These are phyloP conservation scores for Venturiaceae sp. DNA, from an alignment of 2,329 filamentous ascomycete genomes.

Conservation along the genomic window DNA sequence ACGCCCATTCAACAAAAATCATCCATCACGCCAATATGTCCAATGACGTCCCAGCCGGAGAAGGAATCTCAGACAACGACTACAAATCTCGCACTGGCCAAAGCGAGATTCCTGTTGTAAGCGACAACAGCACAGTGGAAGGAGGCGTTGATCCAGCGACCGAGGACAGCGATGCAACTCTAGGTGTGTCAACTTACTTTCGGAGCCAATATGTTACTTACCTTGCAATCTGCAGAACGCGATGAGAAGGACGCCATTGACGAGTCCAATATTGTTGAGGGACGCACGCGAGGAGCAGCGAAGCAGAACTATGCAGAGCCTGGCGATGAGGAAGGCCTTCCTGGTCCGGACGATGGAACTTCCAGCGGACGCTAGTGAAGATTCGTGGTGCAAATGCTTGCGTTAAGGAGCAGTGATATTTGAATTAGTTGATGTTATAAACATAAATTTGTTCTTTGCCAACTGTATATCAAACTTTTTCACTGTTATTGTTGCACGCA, in stretches of 20 bases:
- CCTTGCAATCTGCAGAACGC: conserved; percentile 14
- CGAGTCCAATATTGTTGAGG: conserved; percentile 25
- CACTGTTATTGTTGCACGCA: too few species aligned
- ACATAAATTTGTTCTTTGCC: too few species aligned
- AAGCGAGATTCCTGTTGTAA: conserved; percentile 4
- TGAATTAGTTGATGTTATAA: too few species aligned
- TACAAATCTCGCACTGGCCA: conserved; percentile 7
- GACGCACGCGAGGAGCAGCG: conserved; percentile 23
- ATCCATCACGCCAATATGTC: not conserved
- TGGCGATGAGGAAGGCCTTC: conserved; percentile 23
- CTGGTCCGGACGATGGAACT: not conserved
- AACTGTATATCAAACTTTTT: too few species aligned
- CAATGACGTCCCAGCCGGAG: conserved; percentile 1
- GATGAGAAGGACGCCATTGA: conserved; percentile 31
- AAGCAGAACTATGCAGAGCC: conserved; percentile 22
- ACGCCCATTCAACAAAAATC: not conserved
- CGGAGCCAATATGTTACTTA: too few species aligned
- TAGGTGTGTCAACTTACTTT: conserved; percentile 1
- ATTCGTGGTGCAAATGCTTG: not conserved
- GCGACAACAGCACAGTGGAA: not conserved
- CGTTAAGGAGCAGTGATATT: too few species aligned
- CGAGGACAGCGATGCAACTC: conserved; percentile 1
- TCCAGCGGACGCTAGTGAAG: not conserved
- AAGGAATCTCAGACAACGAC: conserved; percentile 2
- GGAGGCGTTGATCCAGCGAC: not conserved